Percentiles rank a stretch among this genome's conserved stretches.
These are phyloP conservation scores for Epichloe hybrida DNA, from an alignment of 2,329 filamentous ascomycete genomes.

Conservation along the genomic window DNA sequence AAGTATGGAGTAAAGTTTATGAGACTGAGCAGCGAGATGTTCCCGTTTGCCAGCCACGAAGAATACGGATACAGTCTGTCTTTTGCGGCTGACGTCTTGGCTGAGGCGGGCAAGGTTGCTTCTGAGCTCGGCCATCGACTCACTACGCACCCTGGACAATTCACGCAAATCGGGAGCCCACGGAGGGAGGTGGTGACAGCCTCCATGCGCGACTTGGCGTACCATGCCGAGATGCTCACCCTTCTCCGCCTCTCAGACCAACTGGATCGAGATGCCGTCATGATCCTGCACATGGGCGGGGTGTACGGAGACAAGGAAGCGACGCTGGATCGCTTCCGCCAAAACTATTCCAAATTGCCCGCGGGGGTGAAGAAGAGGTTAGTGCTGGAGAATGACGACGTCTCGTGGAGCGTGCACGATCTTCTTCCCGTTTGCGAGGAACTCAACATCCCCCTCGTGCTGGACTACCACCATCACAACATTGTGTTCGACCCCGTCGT, in stretches of 20 bases:
- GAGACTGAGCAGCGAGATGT: slow-evolving; percentile 90
- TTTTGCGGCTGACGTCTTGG: slow-evolving; percentile 67
- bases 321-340: slow-evolving; percentile 63
- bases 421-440: slow-evolving; percentile 82
- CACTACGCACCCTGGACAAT: slow-evolving; percentile 85
- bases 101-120: slow-evolving; percentile 62
- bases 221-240: slow-evolving; percentile 73
- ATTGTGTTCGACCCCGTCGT: slow-evolving; percentile 69
- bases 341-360: slow-evolving; percentile 56
- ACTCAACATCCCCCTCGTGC: slow-evolving; percentile 74
- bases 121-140: slow-evolving; percentile 70
- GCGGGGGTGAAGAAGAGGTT: slow-evolving; percentile 63
- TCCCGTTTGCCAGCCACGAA: slow-evolving; percentile 82
- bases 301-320: slow-evolving; percentile 76
- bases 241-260: slow-evolving; percentile 67
- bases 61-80: slow-evolving; percentile 77
- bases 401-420: slow-evolving; percentile 86
- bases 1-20: slow-evolving; percentile 86
- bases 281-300: slow-evolving; percentile 91
- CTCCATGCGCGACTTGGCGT: slow-evolving; percentile 70
- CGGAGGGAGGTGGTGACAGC: slow-evolving; percentile 62
- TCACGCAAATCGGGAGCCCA: slow-evolving; percentile 81
- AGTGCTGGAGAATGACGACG: slow-evolving; percentile 90
- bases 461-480: slow-evolving; percentile 94
- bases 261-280: slow-evolving; percentile 71